Evolutionary conservation across 805 yeast species (phyloP).

Genomic region (Diddensiella transvaalensis): DNA sequence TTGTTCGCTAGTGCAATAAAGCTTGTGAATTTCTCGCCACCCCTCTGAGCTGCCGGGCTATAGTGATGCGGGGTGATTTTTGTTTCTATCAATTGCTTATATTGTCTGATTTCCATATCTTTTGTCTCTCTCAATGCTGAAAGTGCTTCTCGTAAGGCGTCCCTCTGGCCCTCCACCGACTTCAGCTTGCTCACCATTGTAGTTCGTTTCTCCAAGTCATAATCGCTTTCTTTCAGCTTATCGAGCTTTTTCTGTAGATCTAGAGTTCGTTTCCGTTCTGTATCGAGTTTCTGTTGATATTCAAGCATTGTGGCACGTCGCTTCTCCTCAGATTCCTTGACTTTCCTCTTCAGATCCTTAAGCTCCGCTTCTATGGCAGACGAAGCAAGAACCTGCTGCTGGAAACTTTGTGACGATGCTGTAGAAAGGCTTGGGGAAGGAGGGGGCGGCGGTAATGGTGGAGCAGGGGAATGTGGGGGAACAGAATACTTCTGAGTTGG

Average conservation of each 20-base stretch:
- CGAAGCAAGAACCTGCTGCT: not conserved
- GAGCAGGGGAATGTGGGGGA: not conserved
- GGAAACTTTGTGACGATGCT: not conserved
- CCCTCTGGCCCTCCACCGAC: constrained; percentile 23
- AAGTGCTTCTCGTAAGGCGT: constrained; percentile 23
- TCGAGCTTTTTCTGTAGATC: constrained; percentile 20
- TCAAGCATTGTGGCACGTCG: constrained; percentile 19
- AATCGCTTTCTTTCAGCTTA: constrained; percentile 5
- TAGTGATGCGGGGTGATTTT: not conserved
- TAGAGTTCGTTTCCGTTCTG: constrained; percentile 18
- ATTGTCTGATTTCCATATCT: constrained; percentile 22
- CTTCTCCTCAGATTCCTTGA: constrained; percentile 22
- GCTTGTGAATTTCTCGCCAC: not conserved
- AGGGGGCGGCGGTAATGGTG: constrained; percentile 1
- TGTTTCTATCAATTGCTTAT: constrained; percentile 8
- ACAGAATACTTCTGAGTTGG: not conserved
- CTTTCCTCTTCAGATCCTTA: constrained; percentile 12
- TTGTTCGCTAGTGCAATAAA: not conserved
- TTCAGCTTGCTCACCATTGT: constrained; percentile 15
- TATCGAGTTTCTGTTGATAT: constrained; percentile 24
- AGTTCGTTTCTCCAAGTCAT: not conserved
- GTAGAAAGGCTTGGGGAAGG: not conserved
- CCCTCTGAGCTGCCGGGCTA: not conserved
- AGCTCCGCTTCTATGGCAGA: not conserved
- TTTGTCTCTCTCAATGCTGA: constrained; percentile 21